These are phyloP conservation scores for Ordospora pajunii DNA, from an alignment of 371 early-diverging fungal species.

Conservation along the genomic window DNA sequence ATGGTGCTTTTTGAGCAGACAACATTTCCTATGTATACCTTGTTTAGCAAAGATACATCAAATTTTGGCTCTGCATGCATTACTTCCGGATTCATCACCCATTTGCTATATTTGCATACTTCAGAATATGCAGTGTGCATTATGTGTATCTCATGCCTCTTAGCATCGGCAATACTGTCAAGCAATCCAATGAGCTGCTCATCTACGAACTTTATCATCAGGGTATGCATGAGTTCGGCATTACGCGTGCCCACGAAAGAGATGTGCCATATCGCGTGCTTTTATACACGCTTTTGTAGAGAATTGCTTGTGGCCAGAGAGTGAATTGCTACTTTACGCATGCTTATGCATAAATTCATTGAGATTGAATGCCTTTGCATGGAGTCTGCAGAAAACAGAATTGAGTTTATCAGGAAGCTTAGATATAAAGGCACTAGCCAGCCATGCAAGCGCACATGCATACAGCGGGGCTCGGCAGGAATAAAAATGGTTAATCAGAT, in stretches of 20 bases:
- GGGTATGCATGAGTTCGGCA: neutral
- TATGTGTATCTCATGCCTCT: neutral
- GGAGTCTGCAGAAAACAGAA: neutral
- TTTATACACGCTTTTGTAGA: no score
- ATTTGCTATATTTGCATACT: neutral
- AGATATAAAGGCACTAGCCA: neutral
- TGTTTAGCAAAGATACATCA: neutral
- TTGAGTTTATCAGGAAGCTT: neutral
- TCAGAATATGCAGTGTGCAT: neutral
- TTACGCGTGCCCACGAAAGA: neutral
- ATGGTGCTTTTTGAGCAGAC: neutral
- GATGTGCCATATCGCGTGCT: no score
- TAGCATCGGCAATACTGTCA: neutral
- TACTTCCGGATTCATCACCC: constrained; percentile 1
- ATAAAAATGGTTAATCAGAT: neutral
- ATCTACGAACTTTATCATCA: neutral
- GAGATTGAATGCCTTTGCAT: neutral
- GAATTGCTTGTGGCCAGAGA: no score
- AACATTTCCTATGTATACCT: constrained; percentile 25
- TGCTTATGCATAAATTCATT: no score
- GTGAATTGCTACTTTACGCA: no score
- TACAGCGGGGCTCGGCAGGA: neutral
- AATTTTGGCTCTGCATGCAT: neutral
- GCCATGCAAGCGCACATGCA: neutral
- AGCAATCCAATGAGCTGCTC: neutral